A percentile compares a stretch with the other conserved stretches of the same genome.
Evolutionary conservation across 805 yeast genomes (phyloP).

Genomic region (Yamadazyma philogaea): DNA sequence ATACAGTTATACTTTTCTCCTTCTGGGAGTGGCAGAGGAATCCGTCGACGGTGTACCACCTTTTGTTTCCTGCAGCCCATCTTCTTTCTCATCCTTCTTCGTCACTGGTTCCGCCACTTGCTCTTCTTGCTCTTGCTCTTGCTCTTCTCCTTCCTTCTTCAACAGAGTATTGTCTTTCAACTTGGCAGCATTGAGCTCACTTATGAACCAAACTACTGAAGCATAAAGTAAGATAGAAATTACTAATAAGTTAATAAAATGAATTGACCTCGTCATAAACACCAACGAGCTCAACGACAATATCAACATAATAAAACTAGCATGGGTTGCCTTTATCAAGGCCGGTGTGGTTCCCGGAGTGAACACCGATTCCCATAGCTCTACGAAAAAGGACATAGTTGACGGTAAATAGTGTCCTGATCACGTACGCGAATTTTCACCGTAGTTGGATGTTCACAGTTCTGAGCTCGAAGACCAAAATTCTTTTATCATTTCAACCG

Average conservation of each 20-base stretch:
- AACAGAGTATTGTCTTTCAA: slow-evolving; percentile 43
- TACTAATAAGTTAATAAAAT: slow-evolving; percentile 53
- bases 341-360: slow-evolving; percentile 94
- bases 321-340: slow-evolving; percentile 83
- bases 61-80: neutral
- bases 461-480: slow-evolving; percentile 1
- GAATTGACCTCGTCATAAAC: slow-evolving; percentile 62
- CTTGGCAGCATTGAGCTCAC: slow-evolving; percentile 54
- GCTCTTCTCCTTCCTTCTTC: slow-evolving; percentile 15
- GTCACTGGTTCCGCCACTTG: slow-evolving; percentile 1
- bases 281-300: slow-evolving; percentile 56
- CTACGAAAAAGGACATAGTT: slow-evolving; percentile 48
- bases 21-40: slow-evolving; percentile 12
- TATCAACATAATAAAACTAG: slow-evolving; percentile 66
- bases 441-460: too few species aligned
- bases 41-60: neutral
- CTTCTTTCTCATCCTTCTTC: neutral
- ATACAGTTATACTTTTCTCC: slow-evolving; percentile 18
- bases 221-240: slow-evolving; percentile 71
- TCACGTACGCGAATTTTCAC: neutral
- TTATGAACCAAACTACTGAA: slow-evolving; percentile 82
- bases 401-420: neutral
- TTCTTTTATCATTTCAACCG: neutral
- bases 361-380: slow-evolving; percentile 86
- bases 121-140: neutral